phyloP scores from a whole-genome alignment of 306 rosid species.

The Cucurbita moschata region DNA sequence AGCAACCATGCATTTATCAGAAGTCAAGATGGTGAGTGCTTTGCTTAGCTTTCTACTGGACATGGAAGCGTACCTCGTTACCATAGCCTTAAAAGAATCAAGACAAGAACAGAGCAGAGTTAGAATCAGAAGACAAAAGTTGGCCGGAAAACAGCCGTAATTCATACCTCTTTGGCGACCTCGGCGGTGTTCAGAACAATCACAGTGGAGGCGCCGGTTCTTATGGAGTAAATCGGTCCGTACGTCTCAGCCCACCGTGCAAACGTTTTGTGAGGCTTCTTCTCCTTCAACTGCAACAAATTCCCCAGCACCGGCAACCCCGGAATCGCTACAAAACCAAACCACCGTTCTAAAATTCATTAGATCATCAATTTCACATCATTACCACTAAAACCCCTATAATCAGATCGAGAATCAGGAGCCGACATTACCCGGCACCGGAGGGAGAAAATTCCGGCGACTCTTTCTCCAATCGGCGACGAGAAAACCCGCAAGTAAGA shows the following conservation, averaged over 20 bases:
- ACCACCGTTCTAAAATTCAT: not conserved
- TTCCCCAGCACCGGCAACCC: constrained; percentile 77
- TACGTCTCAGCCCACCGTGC: constrained; percentile 41
- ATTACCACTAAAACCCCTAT: not conserved
- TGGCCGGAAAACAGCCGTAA: not conserved
- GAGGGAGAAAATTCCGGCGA: constrained; percentile 37
- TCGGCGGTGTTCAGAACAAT: constrained; percentile 62
- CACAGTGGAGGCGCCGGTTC: constrained; percentile 66
- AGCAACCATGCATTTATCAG: constrained; percentile 84
- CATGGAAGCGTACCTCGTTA: constrained; percentile 63
- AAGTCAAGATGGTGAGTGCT: constrained; percentile 53
- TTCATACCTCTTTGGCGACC: constrained; percentile 62
- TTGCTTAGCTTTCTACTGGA: constrained; percentile 64
- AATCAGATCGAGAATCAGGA: not conserved
- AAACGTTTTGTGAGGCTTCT: constrained; percentile 85
- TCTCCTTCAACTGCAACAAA: constrained; percentile 82
- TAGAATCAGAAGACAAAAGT: not conserved
- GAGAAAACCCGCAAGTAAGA: constrained; percentile 14
- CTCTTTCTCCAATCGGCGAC: constrained; percentile 4
- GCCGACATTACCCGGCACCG: constrained; percentile 38
- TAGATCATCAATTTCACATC: not conserved
- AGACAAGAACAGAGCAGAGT: not conserved
- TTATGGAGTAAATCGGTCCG: constrained; percentile 74
- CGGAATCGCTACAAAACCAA: constrained; percentile 44
- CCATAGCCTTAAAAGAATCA: constrained; percentile 62